Evolutionary conservation across 768 basidiomycete genomes (phyloP), one percentile per base, ranked within the genome.

Genomic region (Podaxis rugospora): DNA sequence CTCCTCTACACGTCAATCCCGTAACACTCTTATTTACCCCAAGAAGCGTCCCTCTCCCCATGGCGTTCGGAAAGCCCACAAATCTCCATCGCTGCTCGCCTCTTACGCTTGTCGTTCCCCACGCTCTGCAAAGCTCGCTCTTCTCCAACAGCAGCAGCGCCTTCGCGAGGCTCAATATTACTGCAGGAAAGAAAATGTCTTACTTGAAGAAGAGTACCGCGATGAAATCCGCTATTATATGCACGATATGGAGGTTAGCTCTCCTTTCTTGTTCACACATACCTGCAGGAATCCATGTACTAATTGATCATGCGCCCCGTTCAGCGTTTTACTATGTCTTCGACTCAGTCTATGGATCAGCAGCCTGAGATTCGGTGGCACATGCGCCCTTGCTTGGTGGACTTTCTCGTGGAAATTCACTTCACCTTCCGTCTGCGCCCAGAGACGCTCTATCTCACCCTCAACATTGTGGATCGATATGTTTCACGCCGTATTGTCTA

Each of bases 341-440:
- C 90, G n/a, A 86, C 89, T 39, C 84, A 94, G 65, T 93, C 94
- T 54, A 99, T 99, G 93, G 97, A 99, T 73, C 93, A 95, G 77
- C 97, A 99, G 71, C 96, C 97, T 36, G 97, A 99, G 75, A 94
- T 99, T 70, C 83, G 90, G 68, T 98, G 97, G 97, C 93, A 95
- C 75, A 99, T 99, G 97, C 93, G 97, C 39, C 93, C 93, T 36
- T 96, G 92, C 78, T 87, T 99, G 49, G 93, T 98, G 71, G 97
- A 99, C 74, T 99, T 99, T 76, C 86, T 99, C 71, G 92, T 99
- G 71, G 97, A 99, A 75, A 92, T 98, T 64, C 97, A 99, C 75
- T 94, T 96, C 71, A 94, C 93, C 64, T 96, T 97, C 78, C 91
- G 95, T 53, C 87, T 99, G 55, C 94, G 97, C 46, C 97, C 97